Percentiles rank a stretch among this genome's conserved stretches.
phyloP scores from a whole-genome alignment of 148 eudicot species.

The Amaranthus hypochondriacus region DNA sequence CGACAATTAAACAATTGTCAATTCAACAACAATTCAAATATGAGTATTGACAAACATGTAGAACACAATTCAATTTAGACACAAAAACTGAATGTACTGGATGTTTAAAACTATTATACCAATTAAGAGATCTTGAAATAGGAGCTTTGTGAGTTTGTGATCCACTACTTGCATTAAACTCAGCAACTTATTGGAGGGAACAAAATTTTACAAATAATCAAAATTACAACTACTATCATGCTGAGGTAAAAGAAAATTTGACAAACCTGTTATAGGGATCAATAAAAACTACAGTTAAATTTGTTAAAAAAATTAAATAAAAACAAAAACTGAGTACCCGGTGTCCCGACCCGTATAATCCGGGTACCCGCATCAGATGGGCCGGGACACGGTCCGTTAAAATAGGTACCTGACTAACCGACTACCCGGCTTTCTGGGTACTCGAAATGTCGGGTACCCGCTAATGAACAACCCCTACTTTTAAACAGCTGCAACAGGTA shows the following conservation, averaged over 20 bases:
- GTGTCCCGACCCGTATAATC: no score
- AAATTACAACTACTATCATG: constrained; percentile 14
- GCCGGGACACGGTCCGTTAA: no score
- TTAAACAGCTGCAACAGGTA: no score
- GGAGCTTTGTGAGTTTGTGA: constrained; percentile 39
- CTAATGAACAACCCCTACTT: no score
- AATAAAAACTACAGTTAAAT: no score
- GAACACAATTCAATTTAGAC: constrained; percentile 2
- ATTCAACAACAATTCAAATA: neutral
- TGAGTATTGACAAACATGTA: neutral
- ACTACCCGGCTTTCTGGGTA: no score
- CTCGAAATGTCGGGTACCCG: no score
- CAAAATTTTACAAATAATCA: constrained; percentile 19
- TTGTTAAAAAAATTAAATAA: no score
- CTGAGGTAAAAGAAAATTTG: constrained; percentile 1
- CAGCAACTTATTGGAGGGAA: constrained; percentile 36
- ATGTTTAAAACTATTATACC: constrained; percentile 17
- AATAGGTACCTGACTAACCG: no score
- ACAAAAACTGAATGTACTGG: constrained; percentile 13
- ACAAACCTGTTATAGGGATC: constrained; percentile 46
- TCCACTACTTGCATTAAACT: constrained; percentile 39
- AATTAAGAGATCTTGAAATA: constrained; percentile 31
- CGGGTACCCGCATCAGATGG: no score
- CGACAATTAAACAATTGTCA: neutral
- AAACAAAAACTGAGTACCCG: no score